Evolutionary conservation across 495 filamentous ascomycete species (phyloP).

Genomic region (Daldinia decipiens): DNA sequence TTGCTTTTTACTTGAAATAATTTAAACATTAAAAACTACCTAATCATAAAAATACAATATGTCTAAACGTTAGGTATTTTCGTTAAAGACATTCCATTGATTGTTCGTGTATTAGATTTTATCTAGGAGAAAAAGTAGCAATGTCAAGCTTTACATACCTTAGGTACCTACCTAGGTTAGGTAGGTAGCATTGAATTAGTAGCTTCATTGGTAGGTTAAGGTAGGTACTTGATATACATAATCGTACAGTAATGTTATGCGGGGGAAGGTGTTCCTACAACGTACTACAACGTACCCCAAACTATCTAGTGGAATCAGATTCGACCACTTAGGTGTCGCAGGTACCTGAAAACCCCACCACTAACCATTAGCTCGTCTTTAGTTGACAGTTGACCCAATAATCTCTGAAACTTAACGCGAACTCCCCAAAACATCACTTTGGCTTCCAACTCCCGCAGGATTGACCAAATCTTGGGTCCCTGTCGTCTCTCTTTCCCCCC

Average conservation of each 20-base stretch:
- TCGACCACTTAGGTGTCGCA: constrained; percentile 6
- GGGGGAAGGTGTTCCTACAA: constrained; percentile 30
- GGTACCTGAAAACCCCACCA: constrained; percentile 31
- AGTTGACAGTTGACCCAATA: constrained; percentile 9
- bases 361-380: not conserved
- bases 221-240: not conserved
- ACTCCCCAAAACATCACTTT: constrained; percentile 32
- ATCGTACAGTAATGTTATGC: constrained; percentile 5
- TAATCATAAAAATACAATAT: not conserved
- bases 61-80: not conserved
- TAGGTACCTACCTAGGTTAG: too few species aligned
- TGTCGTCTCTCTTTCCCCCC: constrained; percentile 9
- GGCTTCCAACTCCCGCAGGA: constrained; percentile 17
- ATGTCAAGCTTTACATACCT: constrained; percentile 10
- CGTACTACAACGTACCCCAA: constrained; percentile 23
- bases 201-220: constrained; percentile 1
- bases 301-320: constrained; percentile 17
- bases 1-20: not conserved
- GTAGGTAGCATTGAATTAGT: too few species aligned
- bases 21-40: not conserved
- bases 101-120: not conserved
- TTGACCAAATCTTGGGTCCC: constrained; percentile 10
- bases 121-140: not conserved
- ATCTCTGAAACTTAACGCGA: constrained; percentile 15
- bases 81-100: not conserved